Percentiles rank a stretch among this genome's conserved stretches.
Conservation (phyloP, 306 rosid genomes). For the Medicago truncatula region DNA sequence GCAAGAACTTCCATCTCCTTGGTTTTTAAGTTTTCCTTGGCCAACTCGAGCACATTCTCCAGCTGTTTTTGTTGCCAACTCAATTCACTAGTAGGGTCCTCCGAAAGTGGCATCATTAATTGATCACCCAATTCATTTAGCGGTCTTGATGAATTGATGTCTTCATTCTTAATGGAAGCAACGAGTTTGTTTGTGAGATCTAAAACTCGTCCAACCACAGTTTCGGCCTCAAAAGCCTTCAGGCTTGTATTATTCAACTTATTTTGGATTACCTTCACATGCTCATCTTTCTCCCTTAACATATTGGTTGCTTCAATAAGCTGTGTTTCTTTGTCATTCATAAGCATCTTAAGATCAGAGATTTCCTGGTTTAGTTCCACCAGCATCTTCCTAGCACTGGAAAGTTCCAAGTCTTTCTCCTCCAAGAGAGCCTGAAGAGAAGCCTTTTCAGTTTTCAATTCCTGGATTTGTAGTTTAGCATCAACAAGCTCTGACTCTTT, state of each 20-base stretch:
- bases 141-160: conserved; percentile 25
- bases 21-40: conserved; percentile 63
- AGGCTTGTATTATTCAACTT: conserved; percentile 60
- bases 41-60: conserved; percentile 68
- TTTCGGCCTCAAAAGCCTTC: conserved; percentile 74
- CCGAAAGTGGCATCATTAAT: conserved; percentile 45
- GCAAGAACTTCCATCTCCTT: conserved; percentile 83
- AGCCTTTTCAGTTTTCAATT: conserved; percentile 76
- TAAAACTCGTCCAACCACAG: conserved; percentile 64
- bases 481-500: conserved; percentile 76
- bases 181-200: conserved; percentile 79
- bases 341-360: conserved; percentile 67
- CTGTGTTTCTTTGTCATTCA: conserved; percentile 71
- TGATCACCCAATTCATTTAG: conserved; percentile 45
- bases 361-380: conserved; percentile 66
- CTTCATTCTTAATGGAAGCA: conserved; percentile 62
- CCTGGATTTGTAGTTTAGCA: conserved; percentile 84
- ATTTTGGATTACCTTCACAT: conserved; percentile 54
- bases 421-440: conserved; percentile 70
- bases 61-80: conserved; percentile 63
- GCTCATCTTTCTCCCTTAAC: conserved; percentile 88
- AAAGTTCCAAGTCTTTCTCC: conserved; percentile 84
- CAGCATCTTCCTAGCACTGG: conserved; percentile 72
- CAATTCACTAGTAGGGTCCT: conserved; percentile 54
- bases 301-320: conserved; percentile 71